These are phyloP conservation scores for Microsporum ferrugineum DNA, from an alignment of 2,329 filamentous ascomycete species.

Conservation along the genomic window DNA sequence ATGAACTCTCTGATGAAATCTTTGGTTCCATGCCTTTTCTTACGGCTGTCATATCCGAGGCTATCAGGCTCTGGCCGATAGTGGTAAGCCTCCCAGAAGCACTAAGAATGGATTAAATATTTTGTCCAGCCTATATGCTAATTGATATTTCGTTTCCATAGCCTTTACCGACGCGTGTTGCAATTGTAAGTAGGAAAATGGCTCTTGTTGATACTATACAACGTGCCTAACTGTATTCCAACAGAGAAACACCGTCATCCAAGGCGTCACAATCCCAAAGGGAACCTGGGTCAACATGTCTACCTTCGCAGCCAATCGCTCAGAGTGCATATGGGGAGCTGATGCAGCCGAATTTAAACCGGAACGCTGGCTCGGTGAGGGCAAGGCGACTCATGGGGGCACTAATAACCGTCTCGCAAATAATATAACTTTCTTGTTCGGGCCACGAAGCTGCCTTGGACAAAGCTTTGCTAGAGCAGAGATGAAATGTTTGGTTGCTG, in stretches of 20 bases:
- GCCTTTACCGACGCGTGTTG: not conserved
- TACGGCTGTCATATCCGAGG: not conserved
- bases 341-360: slow-evolving; percentile 64
- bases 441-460: slow-evolving; percentile 29
- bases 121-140: too few relatives aligned
- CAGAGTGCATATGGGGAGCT: slow-evolving; percentile 58
- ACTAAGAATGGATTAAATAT: too few relatives aligned
- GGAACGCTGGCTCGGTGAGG: slow-evolving; percentile 56
- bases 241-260: slow-evolving; percentile 40
- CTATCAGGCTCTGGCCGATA: not conserved
- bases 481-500: slow-evolving; percentile 30
- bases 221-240: not conserved
- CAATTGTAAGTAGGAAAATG: not conserved
- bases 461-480: slow-evolving; percentile 35
- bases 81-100: not conserved
- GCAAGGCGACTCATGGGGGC: slow-evolving; percentile 45
- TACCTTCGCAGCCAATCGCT: slow-evolving; percentile 60
- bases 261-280: slow-evolving; percentile 53
- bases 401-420: slow-evolving; percentile 30
- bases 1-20: slow-evolving; percentile 20
- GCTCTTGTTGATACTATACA: not conserved
- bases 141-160: not conserved
- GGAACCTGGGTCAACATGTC: slow-evolving; percentile 59
- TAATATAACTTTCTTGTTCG: slow-evolving; percentile 32
- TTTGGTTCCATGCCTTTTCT: slow-evolving; percentile 43